Conservation (phyloP, 495 filamentous ascomycete genomes). For the Hypoxylon fragiforme region DNA sequence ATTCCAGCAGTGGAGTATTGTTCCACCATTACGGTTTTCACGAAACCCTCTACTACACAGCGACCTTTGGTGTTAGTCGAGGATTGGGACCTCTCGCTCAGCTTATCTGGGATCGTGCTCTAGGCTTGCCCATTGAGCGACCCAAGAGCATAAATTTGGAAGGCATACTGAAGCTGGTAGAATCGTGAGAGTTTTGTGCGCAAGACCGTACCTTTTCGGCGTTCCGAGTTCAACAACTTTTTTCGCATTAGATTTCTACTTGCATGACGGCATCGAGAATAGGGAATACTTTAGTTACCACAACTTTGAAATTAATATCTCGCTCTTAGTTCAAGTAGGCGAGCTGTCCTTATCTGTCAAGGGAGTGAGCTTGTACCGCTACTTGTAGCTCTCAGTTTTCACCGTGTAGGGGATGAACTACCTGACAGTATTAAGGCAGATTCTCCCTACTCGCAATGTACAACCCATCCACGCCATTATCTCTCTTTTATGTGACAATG, state of each 20-base stretch:
- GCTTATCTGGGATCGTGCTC: slow-evolving; percentile 91
- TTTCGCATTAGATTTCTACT: slow-evolving; percentile 18
- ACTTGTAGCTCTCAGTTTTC: too few relatives aligned
- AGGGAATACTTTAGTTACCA: neutral
- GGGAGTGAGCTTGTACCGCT: too few relatives aligned
- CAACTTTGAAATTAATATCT: too few relatives aligned
- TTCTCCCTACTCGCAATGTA: too few relatives aligned
- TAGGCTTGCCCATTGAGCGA: slow-evolving; percentile 96
- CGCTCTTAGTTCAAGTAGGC: too few relatives aligned
- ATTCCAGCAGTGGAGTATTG: slow-evolving; percentile 85
- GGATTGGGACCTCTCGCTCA: slow-evolving; percentile 91
- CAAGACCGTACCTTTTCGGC: slow-evolving; percentile 10
- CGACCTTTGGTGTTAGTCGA: slow-evolving; percentile 91
- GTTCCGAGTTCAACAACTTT: slow-evolving; percentile 8
- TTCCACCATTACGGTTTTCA: slow-evolving; percentile 98
- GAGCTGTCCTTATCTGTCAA: too few relatives aligned
- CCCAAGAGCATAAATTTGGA: slow-evolving; percentile 95
- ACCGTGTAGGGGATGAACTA: too few relatives aligned
- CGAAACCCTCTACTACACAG: slow-evolving; percentile 97
- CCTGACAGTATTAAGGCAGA: too few relatives aligned
- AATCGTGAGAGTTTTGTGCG: slow-evolving; percentile 29
- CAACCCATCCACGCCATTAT: too few relatives aligned
- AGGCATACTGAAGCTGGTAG: slow-evolving; percentile 69
- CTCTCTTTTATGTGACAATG: too few relatives aligned
- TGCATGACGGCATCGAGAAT: slow-evolving; percentile 9